These are phyloP conservation scores for Carnegiea gigantea DNA, from an alignment of 179 eudicot species.

Conservation along the genomic window DNA sequence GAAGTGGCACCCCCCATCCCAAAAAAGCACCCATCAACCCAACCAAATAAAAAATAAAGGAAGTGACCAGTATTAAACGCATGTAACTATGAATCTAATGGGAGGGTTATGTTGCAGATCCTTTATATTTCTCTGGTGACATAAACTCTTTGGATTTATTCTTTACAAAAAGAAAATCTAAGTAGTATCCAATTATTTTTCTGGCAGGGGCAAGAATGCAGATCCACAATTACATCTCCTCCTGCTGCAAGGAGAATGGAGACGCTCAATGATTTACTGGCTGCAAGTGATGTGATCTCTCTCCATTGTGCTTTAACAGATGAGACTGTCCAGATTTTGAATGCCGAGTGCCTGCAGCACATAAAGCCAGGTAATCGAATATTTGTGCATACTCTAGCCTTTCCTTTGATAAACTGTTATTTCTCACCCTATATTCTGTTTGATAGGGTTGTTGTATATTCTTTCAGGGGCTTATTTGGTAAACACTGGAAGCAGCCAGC, in stretches of 20 bases:
- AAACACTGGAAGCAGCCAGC: constrained; percentile 96
- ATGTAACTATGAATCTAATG: background rate
- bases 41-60: background rate
- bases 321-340: constrained; percentile 87
- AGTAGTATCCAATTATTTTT: background rate
- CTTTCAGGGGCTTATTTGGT: constrained; percentile 85
- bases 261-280: constrained; percentile 92
- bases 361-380: constrained; percentile 71
- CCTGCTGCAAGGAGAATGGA: constrained; percentile 98
- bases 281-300: constrained; percentile 95
- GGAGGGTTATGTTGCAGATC: background rate
- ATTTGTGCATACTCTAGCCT: background rate
- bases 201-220: constrained; percentile 47
- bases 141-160: background rate
- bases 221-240: constrained; percentile 60
- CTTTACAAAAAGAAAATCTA: background rate
- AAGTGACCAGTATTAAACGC: background rate
- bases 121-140: background rate
- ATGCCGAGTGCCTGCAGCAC: constrained; percentile 86
- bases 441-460: constrained; percentile 6
- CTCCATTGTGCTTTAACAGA: constrained; percentile 89
- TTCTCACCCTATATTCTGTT: background rate
- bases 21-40: background rate
- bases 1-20: background rate
- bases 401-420: background rate